Percentiles rank a stretch among this genome's conserved stretches.
Conservation (phyloP, 805 yeast species). For the Sugiyamaella americana region DNA sequence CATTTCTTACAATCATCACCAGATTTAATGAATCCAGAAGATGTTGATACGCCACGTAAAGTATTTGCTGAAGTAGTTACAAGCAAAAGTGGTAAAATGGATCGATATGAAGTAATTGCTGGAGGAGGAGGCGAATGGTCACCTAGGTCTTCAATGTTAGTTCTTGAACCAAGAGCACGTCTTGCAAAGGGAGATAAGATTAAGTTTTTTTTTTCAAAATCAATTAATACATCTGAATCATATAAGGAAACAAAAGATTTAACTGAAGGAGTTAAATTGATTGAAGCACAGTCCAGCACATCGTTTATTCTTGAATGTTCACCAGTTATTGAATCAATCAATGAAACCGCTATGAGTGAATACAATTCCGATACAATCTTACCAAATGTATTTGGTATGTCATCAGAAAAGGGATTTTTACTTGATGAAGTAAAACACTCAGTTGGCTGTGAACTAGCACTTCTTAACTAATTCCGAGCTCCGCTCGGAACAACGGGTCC, state of each 20-base stretch:
- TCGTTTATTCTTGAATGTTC: conserved; percentile 24
- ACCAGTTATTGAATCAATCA: conserved; percentile 24
- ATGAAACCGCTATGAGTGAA: conserved; percentile 16
- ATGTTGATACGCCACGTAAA: conserved; percentile 15
- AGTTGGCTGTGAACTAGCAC: conserved; percentile 25
- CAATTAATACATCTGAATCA: conserved; percentile 1
- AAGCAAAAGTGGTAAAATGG: background rate
- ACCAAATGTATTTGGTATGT: conserved; percentile 28
- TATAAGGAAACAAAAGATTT: conserved; percentile 1
- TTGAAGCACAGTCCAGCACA: conserved; percentile 11
- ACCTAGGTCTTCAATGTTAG: conserved; percentile 58
- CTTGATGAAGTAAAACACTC: conserved; percentile 27
- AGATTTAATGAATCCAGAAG: conserved; percentile 13
- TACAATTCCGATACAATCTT: conserved; percentile 18
- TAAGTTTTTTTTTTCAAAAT: conserved; percentile 33
- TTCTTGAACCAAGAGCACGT: conserved; percentile 52
- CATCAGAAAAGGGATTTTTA: conserved; percentile 30
- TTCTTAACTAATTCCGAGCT: background rate
- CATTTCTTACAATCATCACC: conserved; percentile 40
- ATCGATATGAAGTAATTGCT: conserved; percentile 50
- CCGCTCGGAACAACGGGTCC: no score
- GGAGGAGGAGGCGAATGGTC: conserved; percentile 83
- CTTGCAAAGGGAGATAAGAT: conserved; percentile 41
- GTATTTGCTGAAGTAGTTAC: conserved; percentile 17
- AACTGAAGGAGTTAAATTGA: conserved; percentile 7